Percentiles rank a stretch among this genome's conserved stretches.
phyloP scores from a whole-genome alignment of 139 green algal species.

The Tetradesmus obliquus region DNA sequence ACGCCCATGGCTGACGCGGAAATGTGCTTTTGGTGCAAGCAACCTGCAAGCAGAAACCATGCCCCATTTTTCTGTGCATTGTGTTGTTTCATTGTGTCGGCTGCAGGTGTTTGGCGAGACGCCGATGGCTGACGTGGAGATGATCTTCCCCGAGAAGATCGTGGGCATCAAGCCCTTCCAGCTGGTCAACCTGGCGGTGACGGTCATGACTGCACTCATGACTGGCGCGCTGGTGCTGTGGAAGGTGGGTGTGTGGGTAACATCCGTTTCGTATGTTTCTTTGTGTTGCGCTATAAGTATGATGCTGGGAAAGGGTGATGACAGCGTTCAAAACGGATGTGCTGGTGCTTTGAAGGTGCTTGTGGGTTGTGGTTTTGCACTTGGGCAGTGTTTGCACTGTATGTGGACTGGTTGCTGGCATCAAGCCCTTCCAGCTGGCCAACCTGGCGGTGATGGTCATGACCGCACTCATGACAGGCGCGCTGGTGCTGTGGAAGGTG shows the following conservation, averaged over 20 bases:
- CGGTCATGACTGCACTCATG: conserved; percentile 12
- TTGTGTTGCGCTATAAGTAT: too few relatives aligned
- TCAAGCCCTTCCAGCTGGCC: conserved; percentile 48
- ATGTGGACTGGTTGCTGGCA: background rate
- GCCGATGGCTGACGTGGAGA: conserved; percentile 55
- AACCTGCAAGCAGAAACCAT: too few relatives aligned
- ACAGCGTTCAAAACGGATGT: too few relatives aligned
- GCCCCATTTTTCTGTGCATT: too few relatives aligned
- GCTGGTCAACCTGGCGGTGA: conserved; percentile 46
- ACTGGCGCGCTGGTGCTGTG: conserved; percentile 43
- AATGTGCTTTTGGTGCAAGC: too few relatives aligned
- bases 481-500: conserved; percentile 51
- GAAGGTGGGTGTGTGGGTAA: conserved; percentile 51
- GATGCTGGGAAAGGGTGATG: too few relatives aligned
- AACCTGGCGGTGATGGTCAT: conserved; percentile 39
- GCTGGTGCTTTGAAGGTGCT: too few relatives aligned
- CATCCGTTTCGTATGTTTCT: too few relatives aligned
- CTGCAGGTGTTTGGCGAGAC: background rate
- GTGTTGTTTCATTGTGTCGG: too few relatives aligned
- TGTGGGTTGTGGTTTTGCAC: too few relatives aligned
- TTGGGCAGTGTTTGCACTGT: too few relatives aligned
- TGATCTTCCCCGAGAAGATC: conserved; percentile 85
- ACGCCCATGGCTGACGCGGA: too few relatives aligned
- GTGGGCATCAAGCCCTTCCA: conserved; percentile 49
- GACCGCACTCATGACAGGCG: conserved; percentile 23